Percentiles rank a stretch among this genome's conserved stretches.
phyloP scores from a whole-genome alignment of 257 asterid species.

The Thymus quinquecostatus region DNA sequence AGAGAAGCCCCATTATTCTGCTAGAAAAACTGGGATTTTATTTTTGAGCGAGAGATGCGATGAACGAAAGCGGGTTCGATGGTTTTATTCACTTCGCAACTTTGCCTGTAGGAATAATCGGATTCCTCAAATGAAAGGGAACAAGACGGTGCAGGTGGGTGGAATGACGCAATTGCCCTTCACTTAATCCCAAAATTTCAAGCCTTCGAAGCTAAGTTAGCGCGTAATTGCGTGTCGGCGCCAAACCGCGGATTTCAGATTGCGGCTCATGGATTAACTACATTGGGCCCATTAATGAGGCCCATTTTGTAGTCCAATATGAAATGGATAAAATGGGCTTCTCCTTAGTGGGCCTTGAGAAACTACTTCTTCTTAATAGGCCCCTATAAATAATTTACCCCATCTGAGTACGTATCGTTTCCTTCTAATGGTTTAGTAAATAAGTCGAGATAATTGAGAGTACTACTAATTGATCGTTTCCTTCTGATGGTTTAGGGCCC shows the following conservation, averaged over 20 bases:
- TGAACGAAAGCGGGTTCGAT: background rate
- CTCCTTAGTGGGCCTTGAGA: no score
- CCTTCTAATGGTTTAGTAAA: no score
- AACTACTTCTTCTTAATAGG: no score
- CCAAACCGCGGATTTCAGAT: background rate
- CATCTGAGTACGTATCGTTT: no score
- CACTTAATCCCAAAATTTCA: background rate
- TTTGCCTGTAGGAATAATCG: background rate
- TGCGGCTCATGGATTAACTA: no score
- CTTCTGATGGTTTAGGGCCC: no score
- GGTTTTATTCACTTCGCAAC: background rate
- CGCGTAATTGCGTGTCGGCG: conserved; percentile 12
- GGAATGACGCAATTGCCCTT: conserved; percentile 38
- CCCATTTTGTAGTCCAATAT: no score
- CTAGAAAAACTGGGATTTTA: no score
- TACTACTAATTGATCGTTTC: no score
- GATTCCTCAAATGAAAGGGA: conserved; percentile 15
- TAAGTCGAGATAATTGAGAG: no score
- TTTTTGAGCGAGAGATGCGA: background rate
- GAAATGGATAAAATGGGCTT: no score
- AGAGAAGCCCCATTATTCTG: conserved; percentile 53
- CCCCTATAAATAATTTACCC: no score
- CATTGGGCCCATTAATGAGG: background rate
- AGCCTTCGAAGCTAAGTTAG: conserved; percentile 37
- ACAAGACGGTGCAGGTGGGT: background rate